phyloP scores from a whole-genome alignment of 331 rosid genomes.

The Dryas integrifolia region DNA sequence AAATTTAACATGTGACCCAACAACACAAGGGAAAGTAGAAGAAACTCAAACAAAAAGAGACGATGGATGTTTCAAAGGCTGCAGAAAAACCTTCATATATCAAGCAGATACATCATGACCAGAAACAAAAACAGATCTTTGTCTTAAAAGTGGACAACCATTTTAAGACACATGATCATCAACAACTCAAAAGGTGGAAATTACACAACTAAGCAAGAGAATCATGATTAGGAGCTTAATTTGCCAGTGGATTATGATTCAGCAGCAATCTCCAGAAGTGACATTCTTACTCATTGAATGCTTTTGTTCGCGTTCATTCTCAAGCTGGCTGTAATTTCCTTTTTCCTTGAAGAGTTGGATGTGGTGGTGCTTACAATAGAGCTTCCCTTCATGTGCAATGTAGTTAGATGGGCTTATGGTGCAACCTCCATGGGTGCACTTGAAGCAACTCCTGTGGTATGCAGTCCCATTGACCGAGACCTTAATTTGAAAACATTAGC shows the following conservation, averaged over 20 bases:
- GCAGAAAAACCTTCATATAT: neutral
- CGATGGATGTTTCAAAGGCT: neutral
- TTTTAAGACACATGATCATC: neutral
- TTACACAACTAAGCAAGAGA: neutral
- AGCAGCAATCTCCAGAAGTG: constrained; percentile 28
- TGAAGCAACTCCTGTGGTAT: constrained; percentile 81
- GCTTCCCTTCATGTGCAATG: constrained; percentile 74
- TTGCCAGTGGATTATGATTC: constrained; percentile 8
- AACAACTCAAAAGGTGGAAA: neutral
- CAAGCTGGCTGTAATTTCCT: constrained; percentile 87
- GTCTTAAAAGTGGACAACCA: neutral
- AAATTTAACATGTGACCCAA: neutral
- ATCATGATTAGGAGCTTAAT: neutral
- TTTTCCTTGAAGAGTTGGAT: constrained; percentile 85
- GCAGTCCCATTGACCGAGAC: constrained; percentile 57
- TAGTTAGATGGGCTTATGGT: constrained; percentile 74
- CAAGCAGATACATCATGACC: neutral
- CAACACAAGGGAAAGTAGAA: neutral
- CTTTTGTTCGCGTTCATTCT: constrained; percentile 29
- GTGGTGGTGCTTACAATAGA: constrained; percentile 93
- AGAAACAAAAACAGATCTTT: neutral
- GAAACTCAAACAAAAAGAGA: neutral
- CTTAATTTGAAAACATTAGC: constrained; percentile 23
- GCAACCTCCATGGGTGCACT: constrained; percentile 84
- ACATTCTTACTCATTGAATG: constrained; percentile 6